Conservation (phyloP, 1,284 basidiomycete genomes). For the Fistulinella staudtii region DNA sequence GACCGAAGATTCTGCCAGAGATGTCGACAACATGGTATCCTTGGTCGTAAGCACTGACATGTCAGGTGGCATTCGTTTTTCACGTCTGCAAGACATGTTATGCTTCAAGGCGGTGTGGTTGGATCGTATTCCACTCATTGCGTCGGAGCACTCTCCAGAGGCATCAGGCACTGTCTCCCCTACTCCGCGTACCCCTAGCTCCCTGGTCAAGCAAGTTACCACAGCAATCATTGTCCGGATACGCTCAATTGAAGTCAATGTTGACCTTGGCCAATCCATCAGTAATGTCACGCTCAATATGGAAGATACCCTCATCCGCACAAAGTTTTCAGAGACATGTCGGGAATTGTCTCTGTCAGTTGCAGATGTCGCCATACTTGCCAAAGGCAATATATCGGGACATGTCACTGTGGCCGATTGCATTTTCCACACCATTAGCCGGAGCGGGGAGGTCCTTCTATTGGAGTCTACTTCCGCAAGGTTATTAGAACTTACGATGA, state of each 20-base stretch:
- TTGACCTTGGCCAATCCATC: slow-evolving; percentile 78
- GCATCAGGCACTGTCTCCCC: slow-evolving; percentile 17
- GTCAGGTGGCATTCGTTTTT: slow-evolving; percentile 68
- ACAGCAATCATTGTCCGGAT: slow-evolving; percentile 66
- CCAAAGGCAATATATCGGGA: slow-evolving; percentile 76
- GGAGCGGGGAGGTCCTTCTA: slow-evolving; percentile 39
- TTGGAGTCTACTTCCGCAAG: slow-evolving; percentile 37
- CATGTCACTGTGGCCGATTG: slow-evolving; percentile 64
- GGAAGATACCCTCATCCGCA: slow-evolving; percentile 55
- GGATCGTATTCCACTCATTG: slow-evolving; percentile 75
- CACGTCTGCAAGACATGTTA: slow-evolving; percentile 78
- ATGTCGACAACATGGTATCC: slow-evolving; percentile 56
- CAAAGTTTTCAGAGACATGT: slow-evolving; percentile 51
- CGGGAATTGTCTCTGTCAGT: slow-evolving; percentile 67
- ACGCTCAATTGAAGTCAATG: slow-evolving; percentile 65
- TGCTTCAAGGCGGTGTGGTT: slow-evolving; percentile 91
- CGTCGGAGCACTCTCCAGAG: slow-evolving; percentile 37
- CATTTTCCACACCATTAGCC: slow-evolving; percentile 71
- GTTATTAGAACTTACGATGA: slow-evolving; percentile 73
- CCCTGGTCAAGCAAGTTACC: slow-evolving; percentile 43
- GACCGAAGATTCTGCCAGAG: slow-evolving; percentile 36
- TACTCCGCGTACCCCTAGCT: slow-evolving; percentile 8
- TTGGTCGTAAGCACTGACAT: slow-evolving; percentile 75
- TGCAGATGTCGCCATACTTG: slow-evolving; percentile 57
- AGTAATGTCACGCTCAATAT: slow-evolving; percentile 62